A percentile compares a stretch with the other conserved stretches of the same genome.
Conservation (phyloP, 192 early-diverging fungal genomes). For the Mortierella claussenii region DNA sequence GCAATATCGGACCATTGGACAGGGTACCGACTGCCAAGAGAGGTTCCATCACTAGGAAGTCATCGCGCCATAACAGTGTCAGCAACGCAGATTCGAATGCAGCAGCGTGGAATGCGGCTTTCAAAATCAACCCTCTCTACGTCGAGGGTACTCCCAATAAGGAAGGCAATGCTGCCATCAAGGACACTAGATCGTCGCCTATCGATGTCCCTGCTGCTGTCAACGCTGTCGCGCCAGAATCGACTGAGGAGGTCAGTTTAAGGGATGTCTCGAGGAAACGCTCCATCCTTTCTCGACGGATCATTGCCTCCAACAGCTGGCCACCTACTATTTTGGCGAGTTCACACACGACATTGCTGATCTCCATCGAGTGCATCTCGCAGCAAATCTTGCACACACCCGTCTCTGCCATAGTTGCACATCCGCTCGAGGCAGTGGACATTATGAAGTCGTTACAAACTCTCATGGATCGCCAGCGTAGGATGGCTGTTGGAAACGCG, state of each 20-base stretch:
- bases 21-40: slow-evolving; percentile 3
- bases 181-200: not conserved
- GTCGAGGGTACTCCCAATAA: no score
- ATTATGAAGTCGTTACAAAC: slow-evolving; percentile 72
- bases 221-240: not conserved
- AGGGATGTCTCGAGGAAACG: slow-evolving; percentile 26
- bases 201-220: slow-evolving; percentile 11
- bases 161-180: not conserved
- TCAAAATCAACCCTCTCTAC: not conserved
- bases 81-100: not conserved
- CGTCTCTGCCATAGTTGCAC: slow-evolving; percentile 41
- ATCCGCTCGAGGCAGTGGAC: slow-evolving; percentile 58
- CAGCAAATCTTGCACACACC: slow-evolving; percentile 64
- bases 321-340: slow-evolving; percentile 68
- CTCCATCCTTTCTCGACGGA: slow-evolving; percentile 45
- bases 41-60: not conserved
- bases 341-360: slow-evolving; percentile 62
- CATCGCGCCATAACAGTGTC: slow-evolving; percentile 32
- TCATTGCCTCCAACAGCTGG: slow-evolving; percentile 73
- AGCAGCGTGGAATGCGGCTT: not conserved
- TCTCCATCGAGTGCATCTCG: slow-evolving; percentile 65
- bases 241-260: not conserved
- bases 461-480: slow-evolving; percentile 68
- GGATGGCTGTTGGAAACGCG: slow-evolving; percentile 66
- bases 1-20: slow-evolving; percentile 39